Evolutionary conservation across 73 alveolate genomes (phyloP).

Genomic region (Paramecium bursaria): DNA sequence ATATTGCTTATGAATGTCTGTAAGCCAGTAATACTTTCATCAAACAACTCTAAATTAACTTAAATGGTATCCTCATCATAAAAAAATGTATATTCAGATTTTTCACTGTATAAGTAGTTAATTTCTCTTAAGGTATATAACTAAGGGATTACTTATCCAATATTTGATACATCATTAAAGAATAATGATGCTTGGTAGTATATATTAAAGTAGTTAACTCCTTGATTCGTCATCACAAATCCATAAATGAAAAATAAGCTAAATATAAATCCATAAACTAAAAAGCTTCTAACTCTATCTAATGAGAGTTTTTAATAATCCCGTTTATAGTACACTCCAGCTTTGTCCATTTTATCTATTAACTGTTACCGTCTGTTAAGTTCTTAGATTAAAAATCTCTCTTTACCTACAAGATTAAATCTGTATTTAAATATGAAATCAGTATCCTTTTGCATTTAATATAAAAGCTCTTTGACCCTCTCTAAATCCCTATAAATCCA

Average conservation of each 20-base stretch:
- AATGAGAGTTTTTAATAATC: background rate
- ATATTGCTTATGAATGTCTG: background rate
- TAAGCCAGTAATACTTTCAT: too few species aligned
- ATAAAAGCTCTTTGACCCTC: background rate
- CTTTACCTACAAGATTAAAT: background rate
- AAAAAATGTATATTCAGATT: background rate
- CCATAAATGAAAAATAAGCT: background rate
- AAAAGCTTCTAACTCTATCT: background rate
- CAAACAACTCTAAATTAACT: background rate
- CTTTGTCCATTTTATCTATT: background rate
- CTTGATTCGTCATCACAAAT: background rate
- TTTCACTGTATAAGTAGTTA: background rate
- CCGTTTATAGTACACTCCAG: background rate
- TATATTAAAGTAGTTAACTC: background rate
- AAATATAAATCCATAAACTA: background rate
- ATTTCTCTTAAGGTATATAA: constrained; percentile 3
- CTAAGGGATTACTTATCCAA: background rate
- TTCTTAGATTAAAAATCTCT: constrained; percentile 11
- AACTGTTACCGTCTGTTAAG: background rate
- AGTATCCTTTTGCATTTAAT: background rate
- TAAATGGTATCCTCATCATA: background rate
- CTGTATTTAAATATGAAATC: constrained; percentile 9
- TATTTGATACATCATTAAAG: background rate
- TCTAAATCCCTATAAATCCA: constrained; percentile 25
- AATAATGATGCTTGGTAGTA: background rate